These are phyloP conservation scores for Bolboschoenus planiculmis DNA, from an alignment of 176 grass and related monocot species.

Conservation along the genomic window DNA sequence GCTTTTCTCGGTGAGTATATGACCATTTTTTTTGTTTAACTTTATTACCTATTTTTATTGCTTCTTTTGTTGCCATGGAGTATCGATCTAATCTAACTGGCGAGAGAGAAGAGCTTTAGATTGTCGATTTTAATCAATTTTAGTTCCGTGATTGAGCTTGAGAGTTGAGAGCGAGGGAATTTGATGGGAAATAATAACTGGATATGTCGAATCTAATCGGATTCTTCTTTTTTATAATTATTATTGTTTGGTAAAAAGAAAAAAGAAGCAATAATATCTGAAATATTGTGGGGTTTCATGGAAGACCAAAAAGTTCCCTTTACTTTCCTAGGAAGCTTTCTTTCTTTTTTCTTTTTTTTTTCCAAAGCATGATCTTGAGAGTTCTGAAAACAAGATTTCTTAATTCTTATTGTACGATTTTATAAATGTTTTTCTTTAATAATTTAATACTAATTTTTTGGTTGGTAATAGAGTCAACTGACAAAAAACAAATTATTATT, in stretches of 20 bases:
- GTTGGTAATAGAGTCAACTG: constrained; percentile 8
- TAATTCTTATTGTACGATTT: constrained; percentile 8
- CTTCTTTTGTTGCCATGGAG: neutral
- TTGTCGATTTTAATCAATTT: neutral
- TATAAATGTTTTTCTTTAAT: neutral
- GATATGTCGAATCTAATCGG: neutral
- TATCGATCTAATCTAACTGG: neutral
- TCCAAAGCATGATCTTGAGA: constrained; percentile 1
- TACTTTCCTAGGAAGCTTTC: neutral
- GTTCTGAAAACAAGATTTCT: constrained; percentile 29
- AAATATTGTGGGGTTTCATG: constrained; percentile 10
- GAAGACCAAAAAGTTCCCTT: neutral
- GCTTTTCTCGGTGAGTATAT: neutral
- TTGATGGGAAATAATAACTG: neutral
- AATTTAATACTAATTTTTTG: neutral
- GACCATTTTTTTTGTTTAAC: neutral
- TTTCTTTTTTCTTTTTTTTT: neutral
- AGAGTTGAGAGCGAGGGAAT: neutral
- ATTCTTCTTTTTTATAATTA: neutral
- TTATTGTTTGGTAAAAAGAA: neutral
- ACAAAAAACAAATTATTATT: neutral
- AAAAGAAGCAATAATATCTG: constrained; percentile 16
- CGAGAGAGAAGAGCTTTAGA: neutral
- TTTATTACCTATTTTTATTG: neutral
- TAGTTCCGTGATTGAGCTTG: neutral